Evolutionary conservation across 2,329 filamentous ascomycete species (phyloP), one percentile per base, ranked within the genome.

Genomic region (Blastomyces silverae): DNA sequence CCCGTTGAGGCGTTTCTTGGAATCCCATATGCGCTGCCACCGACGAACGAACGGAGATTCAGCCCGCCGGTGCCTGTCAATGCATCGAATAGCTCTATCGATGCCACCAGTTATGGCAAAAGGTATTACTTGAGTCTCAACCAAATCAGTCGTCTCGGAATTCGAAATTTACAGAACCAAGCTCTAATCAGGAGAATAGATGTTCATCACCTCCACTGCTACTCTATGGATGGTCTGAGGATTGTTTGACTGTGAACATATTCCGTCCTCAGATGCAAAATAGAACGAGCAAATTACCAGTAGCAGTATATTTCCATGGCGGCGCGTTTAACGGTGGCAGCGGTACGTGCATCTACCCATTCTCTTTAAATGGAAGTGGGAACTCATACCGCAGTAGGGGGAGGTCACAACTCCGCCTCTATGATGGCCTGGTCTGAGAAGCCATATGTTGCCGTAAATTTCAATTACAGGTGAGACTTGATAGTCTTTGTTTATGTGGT

Each of bases 331-430:
- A 75, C 69, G 70, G 68, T 59, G 71, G 75, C 0, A 66, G 70
- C 4, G 73, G 71, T 67, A 64, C 10, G 66, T 31, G 1, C 28
- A 56, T 61, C 8, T 17, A 39, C 28, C 3, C 13, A 20, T 42
- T 44, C 22, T 13, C n/a, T 44, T 46, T 22, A 44, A 25, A 0
- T 28, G 13, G n/a, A 59, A 44, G 6, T 31, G 10, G 60, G 20
- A 31, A 37, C 20, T 53, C 37, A 46, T 59, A 60, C 42, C 66
- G n/a, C n/a, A 13, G 6, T 66, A 53, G 66, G 62, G 0, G 65
- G 73, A 39, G 82, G 83, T 76, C 80, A 87, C 64, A 82, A 89
- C 71, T 84, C 88, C 67, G 82, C 80, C 0, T 83, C 83, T 46
- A 85, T 89, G 75, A 82, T 88, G 17, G 80, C 82, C 5, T 87